Percentiles rank a stretch among this genome's conserved stretches.
phyloP scores from a whole-genome alignment of 257 asterid species.

The Nyctanthes arbortristis region DNA sequence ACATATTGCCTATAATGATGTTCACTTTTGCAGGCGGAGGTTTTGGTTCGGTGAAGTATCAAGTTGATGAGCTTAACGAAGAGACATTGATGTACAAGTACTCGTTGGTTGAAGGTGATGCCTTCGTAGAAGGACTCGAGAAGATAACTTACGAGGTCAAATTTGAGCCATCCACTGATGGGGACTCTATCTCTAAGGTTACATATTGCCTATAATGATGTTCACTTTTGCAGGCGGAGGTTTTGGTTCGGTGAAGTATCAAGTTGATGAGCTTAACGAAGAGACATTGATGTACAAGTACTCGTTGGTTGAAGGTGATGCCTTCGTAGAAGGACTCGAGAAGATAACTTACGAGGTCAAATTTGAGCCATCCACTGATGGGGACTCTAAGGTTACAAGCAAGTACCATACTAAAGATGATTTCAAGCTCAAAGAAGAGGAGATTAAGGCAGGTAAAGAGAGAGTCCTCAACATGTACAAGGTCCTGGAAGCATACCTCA shows the following conservation, averaged over 20 bases:
- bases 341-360: constrained; percentile 19
- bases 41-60: too few relatives aligned
- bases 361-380: constrained; percentile 7
- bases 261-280: constrained; percentile 12
- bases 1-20: too few relatives aligned
- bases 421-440: constrained; percentile 6
- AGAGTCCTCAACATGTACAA: constrained; percentile 11
- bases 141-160: too few relatives aligned
- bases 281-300: constrained; percentile 10
- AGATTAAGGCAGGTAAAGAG: constrained; percentile 17
- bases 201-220: too few relatives aligned
- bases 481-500: constrained; percentile 18
- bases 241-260: background rate
- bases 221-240: too few relatives aligned
- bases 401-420: constrained; percentile 4
- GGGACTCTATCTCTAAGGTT: too few relatives aligned
- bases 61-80: too few relatives aligned
- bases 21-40: too few relatives aligned
- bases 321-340: constrained; percentile 18
- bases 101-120: too few relatives aligned
- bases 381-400: constrained; percentile 19
- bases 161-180: too few relatives aligned
- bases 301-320: constrained; percentile 19
- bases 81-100: too few relatives aligned
- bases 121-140: too few relatives aligned